Evolutionary conservation across 768 basidiomycete species (phyloP), one percentile per base, ranked within the genome.

Genomic region (Tricholoma hemisulphureum): DNA sequence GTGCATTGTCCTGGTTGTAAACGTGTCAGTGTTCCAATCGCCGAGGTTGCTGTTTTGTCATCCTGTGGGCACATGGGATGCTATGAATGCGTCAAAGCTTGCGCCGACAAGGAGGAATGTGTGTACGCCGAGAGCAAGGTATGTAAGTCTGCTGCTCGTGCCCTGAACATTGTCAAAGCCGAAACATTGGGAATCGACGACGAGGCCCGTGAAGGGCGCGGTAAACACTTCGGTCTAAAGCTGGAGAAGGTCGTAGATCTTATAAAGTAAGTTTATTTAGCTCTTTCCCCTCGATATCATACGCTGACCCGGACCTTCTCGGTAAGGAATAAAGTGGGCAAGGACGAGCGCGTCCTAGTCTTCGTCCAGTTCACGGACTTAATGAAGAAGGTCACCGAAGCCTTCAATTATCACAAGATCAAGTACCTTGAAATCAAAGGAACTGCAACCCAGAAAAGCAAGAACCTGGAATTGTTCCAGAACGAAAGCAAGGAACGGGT

Each of bases 301-400:
- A 55, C 52, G 39, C 57, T 62, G 23, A 39, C 57, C 24, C 41
- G 51, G 35, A 28, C 41, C 58, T 55, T 51, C 21, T 66, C 53
- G 37, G 35, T 24, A 37, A 93, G 89, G 67, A 83, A 83, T 56
- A 74, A 77, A 39, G 81, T 94, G 48, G 85, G 88, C 9, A 83
- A 84, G 62, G 77, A 87, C 20, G 93, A 97, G 64, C 87, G 92
- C 7, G 83, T 95, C 16, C 83, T 98, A 43, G 83, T 98, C 60
- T 98, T 98, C 73, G 91, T 96, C n/a, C 95, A 98, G 67, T 98
- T 95, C 80, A 87, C 85, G 5, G 95, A 97, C 73, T 80, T 98
- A 58, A 93, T 91, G 83, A 86, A 86, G 68, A 97, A 96, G 71
- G 91, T 97, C 28, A 85, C 86, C 7, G 89, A 93, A 60, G 92